Base-by-base conservation (phyloP, 2,329 filamentous ascomycete genomes). In the Colletotrichum sojae region DNA sequence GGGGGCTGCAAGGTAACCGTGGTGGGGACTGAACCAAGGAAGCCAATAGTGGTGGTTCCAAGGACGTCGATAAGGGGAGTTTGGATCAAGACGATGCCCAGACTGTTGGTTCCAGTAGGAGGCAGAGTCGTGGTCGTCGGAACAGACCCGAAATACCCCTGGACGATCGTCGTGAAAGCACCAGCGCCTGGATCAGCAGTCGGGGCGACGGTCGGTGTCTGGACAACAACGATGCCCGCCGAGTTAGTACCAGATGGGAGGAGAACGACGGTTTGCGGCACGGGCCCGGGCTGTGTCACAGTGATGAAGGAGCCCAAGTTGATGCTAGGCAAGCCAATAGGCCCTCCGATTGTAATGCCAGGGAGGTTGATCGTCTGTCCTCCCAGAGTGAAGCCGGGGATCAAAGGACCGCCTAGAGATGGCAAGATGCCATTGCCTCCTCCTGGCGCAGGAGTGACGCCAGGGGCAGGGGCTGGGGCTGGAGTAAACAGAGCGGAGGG, bases 1-100 rank as follows among this genome's bases (percentile, higher is more conserved):
- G 66, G 25, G 31, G 66, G 66, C 49, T 66, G 55, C 55, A 69
- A 51, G 36, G 66, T 69, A 22, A 69, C 18, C 4, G 66, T 69
- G 22, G 36, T 66, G 22, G 55, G 43, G 2, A 40, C 49, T 8
- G 66, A 51, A 6, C 66, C 66, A 8, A 62, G 59, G 18, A 69
- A 60, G 22, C 62, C 66, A 48, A 69, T 25, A 1, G 66, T 66
- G 2, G 55, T 69, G 10, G 66, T 69, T 22, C 39, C 55, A 5
- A 58, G 45, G 6, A 49, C 13, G 57, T 69, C 66, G 20, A 31
- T 57, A 20, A 20, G 10, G 12, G 67, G 67, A 6, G 67, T 67
- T 36, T 70, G 63, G 25, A 68, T 39, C 52, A 70, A 20, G 10
- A 69, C 67, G 13, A 63, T 56, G 3, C 63, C 63, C 3, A 67